A percentile compares a stretch with the other conserved stretches of the same genome.
Evolutionary conservation across 2,329 filamentous ascomycete species (phyloP).

Genomic region (Pseudonectria foliicola): DNA sequence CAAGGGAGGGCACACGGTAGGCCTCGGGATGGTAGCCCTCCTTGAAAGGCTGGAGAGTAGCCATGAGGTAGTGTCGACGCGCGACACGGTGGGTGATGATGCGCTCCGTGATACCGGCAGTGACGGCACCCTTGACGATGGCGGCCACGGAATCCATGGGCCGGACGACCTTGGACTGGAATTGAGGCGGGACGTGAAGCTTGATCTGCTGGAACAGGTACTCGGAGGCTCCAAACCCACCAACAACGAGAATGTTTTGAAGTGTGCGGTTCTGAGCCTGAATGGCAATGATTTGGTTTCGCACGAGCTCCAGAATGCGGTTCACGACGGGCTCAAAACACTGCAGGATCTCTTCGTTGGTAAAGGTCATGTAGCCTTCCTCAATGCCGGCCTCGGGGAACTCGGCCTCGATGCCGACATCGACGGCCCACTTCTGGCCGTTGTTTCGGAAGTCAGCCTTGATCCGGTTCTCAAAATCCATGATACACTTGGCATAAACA

Average conservation of each 20-base stretch:
- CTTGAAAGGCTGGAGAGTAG: conserved; percentile 96
- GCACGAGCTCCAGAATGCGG: conserved; percentile 87
- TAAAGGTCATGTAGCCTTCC: conserved; percentile 99
- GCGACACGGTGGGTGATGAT: conserved; percentile 96
- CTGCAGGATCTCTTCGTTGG: conserved; percentile 97
- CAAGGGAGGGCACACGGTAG: conserved; percentile 91
- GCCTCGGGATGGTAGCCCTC: conserved; percentile 97
- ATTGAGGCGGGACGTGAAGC: conserved; percentile 94
- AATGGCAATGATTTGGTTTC: conserved; percentile 98
- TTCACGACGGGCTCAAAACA: conserved; percentile 99
- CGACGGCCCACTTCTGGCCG: conserved; percentile 97
- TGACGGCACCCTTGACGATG: conserved; percentile 97
- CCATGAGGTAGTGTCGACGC: conserved; percentile 97
- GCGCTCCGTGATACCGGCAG: conserved; percentile 93
- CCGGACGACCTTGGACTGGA: conserved; percentile 95
- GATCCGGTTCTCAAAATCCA: conserved; percentile 99
- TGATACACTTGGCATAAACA: conserved; percentile 98
- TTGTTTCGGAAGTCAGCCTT: conserved; percentile 99
- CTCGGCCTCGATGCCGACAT: conserved; percentile 96
- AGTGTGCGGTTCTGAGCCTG: conserved; percentile 91
- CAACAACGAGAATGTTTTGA: conserved; percentile 94
- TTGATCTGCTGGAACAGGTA: conserved; percentile 99
- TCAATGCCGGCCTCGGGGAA: conserved; percentile 97
- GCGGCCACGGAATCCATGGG: conserved; percentile 98
- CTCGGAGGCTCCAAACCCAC: conserved; percentile 96